Evolutionary conservation across 306 rosid species (phyloP), one percentile per base, ranked within the genome.

Genomic region (Rosa persica): DNA sequence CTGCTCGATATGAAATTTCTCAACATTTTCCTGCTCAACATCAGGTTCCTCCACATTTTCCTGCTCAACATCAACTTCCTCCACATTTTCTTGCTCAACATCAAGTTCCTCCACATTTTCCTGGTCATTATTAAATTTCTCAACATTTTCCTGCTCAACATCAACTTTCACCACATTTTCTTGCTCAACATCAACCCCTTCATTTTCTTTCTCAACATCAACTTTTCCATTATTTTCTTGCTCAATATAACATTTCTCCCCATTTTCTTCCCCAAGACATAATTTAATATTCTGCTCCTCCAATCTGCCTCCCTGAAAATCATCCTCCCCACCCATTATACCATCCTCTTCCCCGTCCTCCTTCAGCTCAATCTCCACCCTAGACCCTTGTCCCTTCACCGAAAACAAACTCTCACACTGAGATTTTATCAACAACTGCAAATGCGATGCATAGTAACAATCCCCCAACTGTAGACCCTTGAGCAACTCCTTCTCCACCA

Each of bases 401-500:
- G 39, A 43, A 67, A 88, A 77, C 62, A 92, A 47, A 60, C 88
- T 85, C 75, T 82, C 86, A 6, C 81, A 84, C 85, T 94, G 94
- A 0, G 73, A 52, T 85, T 80, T 90, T 51, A 94, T 90, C 83
- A 94, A 77, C 11, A 76, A 86, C 88, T 90, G 97, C 86, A 94
- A 85, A 87, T 92, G 94, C 2, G 98, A 87, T 4, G 98, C 97
- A 73, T 92, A 94, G 81, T 90, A 92, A 89, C 98, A 94, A 47
- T 81, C 75, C 47, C 23, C 83, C 79, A 92, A 75, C 51, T 76
- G 73, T 0, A 83, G 77, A 15, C 87, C 70, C 80, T 77, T 82
- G 57, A 70, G 76, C 88, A 94, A 82, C 85, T 94, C 98, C 87
- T 87, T 92, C 44, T 92, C 97, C 79, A 89, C 78, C 98, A 94